Base-by-base conservation (phyloP, 163 green algal genomes). In the Coccomyxa subellipsoidea region DNA sequence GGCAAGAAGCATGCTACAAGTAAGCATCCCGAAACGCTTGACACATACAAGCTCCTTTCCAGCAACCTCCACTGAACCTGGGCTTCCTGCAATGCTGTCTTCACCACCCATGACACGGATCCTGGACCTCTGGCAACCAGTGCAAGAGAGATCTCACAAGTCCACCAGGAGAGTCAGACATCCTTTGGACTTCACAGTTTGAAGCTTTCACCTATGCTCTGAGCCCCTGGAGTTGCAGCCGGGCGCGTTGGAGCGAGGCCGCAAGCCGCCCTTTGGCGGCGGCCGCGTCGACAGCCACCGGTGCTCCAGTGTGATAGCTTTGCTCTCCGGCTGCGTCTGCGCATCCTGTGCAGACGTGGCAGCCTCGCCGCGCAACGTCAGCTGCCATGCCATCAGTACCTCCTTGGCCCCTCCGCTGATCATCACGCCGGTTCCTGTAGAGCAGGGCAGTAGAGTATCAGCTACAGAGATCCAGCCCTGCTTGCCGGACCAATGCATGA, bases 331-430 rank as follows among this genome's bases (percentile, higher is more conserved):
- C 29, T 35, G 66, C 66, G 27, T 18, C 1, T 8, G 18, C 32
- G 29, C 7, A 34, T 73, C 21, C 21, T 73, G 21, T 23, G 10
- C 70, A 47, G 70, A 23, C 32, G 4, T 34, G 31, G 70, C 70
- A 5, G 32, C 27, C 32, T 9, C 32, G 70, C 27, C 31, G n/a
- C n/a, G n/a, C n/a, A n/a, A 38, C 2, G 18, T 40, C 32, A 77
- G 32, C 27, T 34, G 78, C 84, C 77, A 89, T 2, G 84, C 86
- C 77, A 87, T 80, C n/a, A 91, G 78, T n/a, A 87, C 80, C 38
- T 88, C 81, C 69, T 86, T 85, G 4, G 86, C 76, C 0, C 88
- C 88, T 4, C 80, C 88, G 31, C 80, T 89, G 29, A 91, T 29
- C 40, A 91, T 32, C 82, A 91, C 34, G 71, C 79, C 85, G 12